Base-by-base conservation (phyloP, 768 basidiomycete species). In the Boletus sp. region DNA sequence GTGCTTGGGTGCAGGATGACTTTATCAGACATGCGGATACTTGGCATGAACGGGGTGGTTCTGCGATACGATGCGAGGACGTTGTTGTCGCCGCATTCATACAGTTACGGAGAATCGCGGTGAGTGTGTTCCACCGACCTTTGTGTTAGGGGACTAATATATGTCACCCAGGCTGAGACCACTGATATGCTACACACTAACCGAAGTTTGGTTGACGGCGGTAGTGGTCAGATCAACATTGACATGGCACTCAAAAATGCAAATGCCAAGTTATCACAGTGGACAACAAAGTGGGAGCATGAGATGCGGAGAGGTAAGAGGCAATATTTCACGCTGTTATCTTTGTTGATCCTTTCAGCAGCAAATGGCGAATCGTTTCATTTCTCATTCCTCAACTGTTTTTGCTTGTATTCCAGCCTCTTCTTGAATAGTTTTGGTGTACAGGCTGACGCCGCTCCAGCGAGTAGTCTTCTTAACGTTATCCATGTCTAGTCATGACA, bases 371-470 rank as follows among this genome's bases (percentile, higher is more conserved):
- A 85, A 72, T 77, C 78, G 6, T 93, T 93, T 69, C 91, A 93
- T 69, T 80, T 82, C 54, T 85, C 85, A 9, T 83, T 92, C 71
- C 78, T 93, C 20, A 83, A 73, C 63, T 82, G 89, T 65, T 93
- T 92, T 77, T 81, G 88, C 48, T 76, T 90, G 33, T 83, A 93
- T 67, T 87, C 90, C 50, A 79, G 87, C 58, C 78, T 94, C 49
- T 93, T 92, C 74, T 72, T 93, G 68, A 93, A 93, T 70, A 90
- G 88, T 61, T 89, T 92, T 69, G 91, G 89, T 29, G 83, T 92
- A 47, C 85, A 88, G 62, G 79, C 81, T 18, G 79, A 83, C 36
- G 78, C 86, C 71, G 69, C 76, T 52, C 78, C 83, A 51, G 87
- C 83, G 64, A 65, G 82, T 75, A 56, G 49, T 33, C 35, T 36